Evolutionary conservation across 2,329 filamentous ascomycete species (phyloP).

Genomic region (Epichloe sibirici): DNA sequence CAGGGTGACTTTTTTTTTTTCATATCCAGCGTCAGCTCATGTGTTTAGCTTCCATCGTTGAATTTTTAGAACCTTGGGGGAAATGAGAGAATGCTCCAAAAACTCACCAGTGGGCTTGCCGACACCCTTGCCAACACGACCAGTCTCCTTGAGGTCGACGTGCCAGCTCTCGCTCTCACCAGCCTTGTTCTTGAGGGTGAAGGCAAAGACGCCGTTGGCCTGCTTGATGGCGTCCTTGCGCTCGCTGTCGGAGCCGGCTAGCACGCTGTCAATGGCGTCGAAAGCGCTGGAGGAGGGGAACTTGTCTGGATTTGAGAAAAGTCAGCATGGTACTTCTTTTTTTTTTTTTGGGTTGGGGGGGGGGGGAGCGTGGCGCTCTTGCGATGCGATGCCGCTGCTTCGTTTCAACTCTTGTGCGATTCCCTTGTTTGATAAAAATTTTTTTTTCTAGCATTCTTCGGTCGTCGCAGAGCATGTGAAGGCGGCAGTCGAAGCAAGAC

Average conservation of each 20-base stretch:
- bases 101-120: constrained; percentile 70
- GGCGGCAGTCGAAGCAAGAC: background rate
- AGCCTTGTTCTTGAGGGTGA: constrained; percentile 78
- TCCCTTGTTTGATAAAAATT: background rate
- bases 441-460: background rate
- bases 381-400: background rate
- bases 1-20: constrained; percentile 56
- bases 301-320: constrained; percentile 41
- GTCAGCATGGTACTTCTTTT: background rate
- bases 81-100: background rate
- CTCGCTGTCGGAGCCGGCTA: constrained; percentile 57
- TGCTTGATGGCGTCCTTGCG: constrained; percentile 83
- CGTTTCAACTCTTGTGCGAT: background rate
- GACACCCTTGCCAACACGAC: constrained; percentile 65
- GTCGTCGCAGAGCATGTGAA: background rate
- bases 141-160: constrained; percentile 88
- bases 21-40: background rate
- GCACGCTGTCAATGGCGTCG: constrained; percentile 67
- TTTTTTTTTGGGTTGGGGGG: no score
- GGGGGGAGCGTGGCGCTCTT: no score
- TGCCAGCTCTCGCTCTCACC: constrained; percentile 81
- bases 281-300: constrained; percentile 90
- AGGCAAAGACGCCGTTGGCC: constrained; percentile 77
- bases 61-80: background rate
- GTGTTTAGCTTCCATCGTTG: background rate